These are phyloP conservation scores for Petunia hybrid DNA, from an alignment of 305 asterid genomes.

Conservation along the genomic window DNA sequence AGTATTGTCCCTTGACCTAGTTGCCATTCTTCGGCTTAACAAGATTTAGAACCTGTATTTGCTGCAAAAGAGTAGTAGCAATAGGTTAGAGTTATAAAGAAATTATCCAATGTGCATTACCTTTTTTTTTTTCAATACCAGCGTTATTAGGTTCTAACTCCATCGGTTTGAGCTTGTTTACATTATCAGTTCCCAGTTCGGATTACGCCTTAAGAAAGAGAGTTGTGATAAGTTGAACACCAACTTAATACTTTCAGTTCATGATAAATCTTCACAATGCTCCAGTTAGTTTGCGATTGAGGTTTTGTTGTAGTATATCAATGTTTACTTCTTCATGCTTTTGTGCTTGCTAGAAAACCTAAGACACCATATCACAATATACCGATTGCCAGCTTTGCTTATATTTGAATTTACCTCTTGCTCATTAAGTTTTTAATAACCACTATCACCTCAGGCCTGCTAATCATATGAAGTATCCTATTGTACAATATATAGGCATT, in stretches of 20 bases:
- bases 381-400: not conserved
- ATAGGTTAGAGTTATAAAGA: not conserved
- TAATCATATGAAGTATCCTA: not conserved
- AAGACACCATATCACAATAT: not conserved
- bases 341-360: not conserved
- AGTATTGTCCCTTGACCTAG: conserved; percentile 28
- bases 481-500: no score
- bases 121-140: not conserved
- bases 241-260: not conserved
- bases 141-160: not conserved
- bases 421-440: not conserved
- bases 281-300: not conserved
- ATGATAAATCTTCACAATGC: not conserved
- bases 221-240: not conserved
- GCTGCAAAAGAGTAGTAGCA: conserved; percentile 18
- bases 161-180: not conserved
- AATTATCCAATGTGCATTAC: not conserved
- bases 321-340: not conserved
- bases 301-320: not conserved
- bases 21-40: conserved; percentile 29
- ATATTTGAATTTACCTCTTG: not conserved
- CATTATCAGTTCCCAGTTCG: not conserved
- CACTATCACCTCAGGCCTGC: not conserved
- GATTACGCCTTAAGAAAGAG: not conserved
- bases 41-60: conserved; percentile 6